These are phyloP conservation scores for Diaporthe eres DNA, from an alignment of 2,329 filamentous ascomycete genomes.

Conservation along the genomic window DNA sequence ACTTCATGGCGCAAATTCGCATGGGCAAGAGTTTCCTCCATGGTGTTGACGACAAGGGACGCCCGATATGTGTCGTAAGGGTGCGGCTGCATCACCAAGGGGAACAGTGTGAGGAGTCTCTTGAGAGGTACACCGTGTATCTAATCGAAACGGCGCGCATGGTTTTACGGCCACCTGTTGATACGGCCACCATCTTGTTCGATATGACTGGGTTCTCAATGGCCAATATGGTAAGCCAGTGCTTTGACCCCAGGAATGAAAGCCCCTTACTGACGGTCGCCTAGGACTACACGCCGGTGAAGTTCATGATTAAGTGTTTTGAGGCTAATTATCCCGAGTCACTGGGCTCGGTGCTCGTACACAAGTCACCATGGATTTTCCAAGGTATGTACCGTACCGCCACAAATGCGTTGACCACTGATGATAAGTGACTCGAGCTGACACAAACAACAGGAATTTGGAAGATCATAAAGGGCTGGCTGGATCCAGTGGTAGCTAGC, in stretches of 20 bases:
- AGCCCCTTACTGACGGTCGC: conserved; percentile 42
- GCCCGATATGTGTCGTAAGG: conserved; percentile 89
- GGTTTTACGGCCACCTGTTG: conserved; percentile 82
- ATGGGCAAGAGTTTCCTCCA: conserved; percentile 96
- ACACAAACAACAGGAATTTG: conserved; percentile 77
- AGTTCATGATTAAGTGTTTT: conserved; percentile 99
- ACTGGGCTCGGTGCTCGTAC: conserved; percentile 89
- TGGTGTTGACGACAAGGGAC: conserved; percentile 84
- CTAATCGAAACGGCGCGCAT: conserved; percentile 95
- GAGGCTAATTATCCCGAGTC: conserved; percentile 98
- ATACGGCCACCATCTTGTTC: conserved; percentile 96
- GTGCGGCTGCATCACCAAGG: conserved; percentile 85
- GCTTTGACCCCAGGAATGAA: no score
- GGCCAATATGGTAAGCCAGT: conserved; percentile 84
- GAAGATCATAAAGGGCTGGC: conserved; percentile 95
- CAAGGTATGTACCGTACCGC: conserved; percentile 72
- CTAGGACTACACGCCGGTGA: conserved; percentile 92
- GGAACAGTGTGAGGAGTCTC: conserved; percentile 83
- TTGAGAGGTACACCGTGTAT: conserved; percentile 94
- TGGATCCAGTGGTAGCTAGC: conserved; percentile 93
- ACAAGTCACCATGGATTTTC: conserved; percentile 98
- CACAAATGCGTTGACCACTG: neutral
- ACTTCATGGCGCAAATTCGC: conserved; percentile 86
- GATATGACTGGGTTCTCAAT: conserved; percentile 96
- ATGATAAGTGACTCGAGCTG: conserved; percentile 27